A percentile compares a stretch with the other conserved stretches of the same genome.
Evolutionary conservation across 805 yeast species (phyloP).

Genomic region (Sugiyamaella smithiae): DNA sequence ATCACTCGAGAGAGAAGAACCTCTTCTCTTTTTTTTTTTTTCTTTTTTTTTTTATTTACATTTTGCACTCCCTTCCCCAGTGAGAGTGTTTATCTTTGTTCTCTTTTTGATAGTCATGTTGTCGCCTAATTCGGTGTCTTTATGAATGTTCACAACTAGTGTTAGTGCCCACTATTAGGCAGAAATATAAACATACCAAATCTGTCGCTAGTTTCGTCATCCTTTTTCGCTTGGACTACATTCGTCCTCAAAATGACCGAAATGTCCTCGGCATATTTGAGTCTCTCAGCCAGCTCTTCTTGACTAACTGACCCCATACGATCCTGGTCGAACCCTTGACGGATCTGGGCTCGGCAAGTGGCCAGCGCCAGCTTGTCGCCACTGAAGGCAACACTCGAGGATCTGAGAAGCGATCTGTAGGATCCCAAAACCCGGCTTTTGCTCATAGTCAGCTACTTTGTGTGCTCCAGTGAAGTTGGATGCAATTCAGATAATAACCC

Average conservation of each 20-base stretch:
- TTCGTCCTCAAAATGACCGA: constrained; percentile 65
- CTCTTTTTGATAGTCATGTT: constrained; percentile 68
- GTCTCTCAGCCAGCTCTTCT: constrained; percentile 48
- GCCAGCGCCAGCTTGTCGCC: constrained; percentile 20
- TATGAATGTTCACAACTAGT: constrained; percentile 62
- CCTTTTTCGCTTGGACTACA: constrained; percentile 74
- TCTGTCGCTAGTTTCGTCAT: constrained; percentile 26
- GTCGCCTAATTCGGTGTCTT: constrained; percentile 85
- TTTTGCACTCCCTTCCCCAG: constrained; percentile 9
- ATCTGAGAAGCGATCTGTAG: constrained; percentile 31
- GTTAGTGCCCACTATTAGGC: background rate
- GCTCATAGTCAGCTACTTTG: constrained; percentile 17
- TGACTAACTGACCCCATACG: constrained; percentile 36
- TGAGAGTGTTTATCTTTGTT: constrained; percentile 12
- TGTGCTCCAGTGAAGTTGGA: too few species aligned
- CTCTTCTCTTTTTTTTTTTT: too few species aligned
- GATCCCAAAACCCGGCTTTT: constrained; percentile 17
- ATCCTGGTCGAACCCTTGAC: constrained; percentile 23
- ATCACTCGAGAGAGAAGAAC: too few species aligned
- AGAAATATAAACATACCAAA: constrained; percentile 22
- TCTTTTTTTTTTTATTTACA: too few species aligned
- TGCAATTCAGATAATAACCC: too few species aligned
- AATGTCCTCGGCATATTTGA: constrained; percentile 64
- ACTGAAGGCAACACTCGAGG: constrained; percentile 35
- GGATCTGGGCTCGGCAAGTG: constrained; percentile 23